Conservation (phyloP, 1,284 basidiomycete species). For the Rugosomyces carneus region DNA sequence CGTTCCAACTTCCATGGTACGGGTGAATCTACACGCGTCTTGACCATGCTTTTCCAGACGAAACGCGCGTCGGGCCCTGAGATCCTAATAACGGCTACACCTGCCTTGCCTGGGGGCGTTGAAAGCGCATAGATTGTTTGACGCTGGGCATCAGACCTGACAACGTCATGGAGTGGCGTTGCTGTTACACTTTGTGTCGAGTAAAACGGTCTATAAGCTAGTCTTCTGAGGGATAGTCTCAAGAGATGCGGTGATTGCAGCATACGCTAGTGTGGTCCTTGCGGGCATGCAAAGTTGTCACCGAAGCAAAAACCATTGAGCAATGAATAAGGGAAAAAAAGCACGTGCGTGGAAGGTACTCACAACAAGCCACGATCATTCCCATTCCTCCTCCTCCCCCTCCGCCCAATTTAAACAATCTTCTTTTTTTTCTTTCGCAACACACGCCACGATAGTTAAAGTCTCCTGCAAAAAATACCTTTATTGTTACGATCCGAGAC, state of each 20-base stretch:
- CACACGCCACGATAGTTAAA: slow-evolving; percentile 1
- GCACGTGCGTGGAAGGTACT: not conserved
- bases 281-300: not conserved
- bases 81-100: slow-evolving; percentile 75
- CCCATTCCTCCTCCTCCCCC: no score
- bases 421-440: not conserved
- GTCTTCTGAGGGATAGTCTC: not conserved
- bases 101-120: slow-evolving; percentile 77
- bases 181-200: not conserved
- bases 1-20: slow-evolving; percentile 64
- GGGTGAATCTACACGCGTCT: slow-evolving; percentile 20
- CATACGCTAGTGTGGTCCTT: no score
- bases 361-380: no score
- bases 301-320: not conserved
- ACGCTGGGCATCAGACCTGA: slow-evolving; percentile 54
- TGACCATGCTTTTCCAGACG: slow-evolving; percentile 58
- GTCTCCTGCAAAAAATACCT: not conserved
- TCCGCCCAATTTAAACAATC: not conserved
- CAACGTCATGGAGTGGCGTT: slow-evolving; percentile 6
- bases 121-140: slow-evolving; percentile 83
- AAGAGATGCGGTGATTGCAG: no score
- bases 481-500: slow-evolving; percentile 3
- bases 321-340: slow-evolving; percentile 2
- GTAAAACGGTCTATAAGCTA: not conserved
- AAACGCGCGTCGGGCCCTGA: slow-evolving; percentile 66